A percentile compares a stretch with the other conserved stretches of the same genome.
Evolutionary conservation across 192 early-diverging fungal genomes (phyloP).

Genomic region (Gigaspora rosea): DNA sequence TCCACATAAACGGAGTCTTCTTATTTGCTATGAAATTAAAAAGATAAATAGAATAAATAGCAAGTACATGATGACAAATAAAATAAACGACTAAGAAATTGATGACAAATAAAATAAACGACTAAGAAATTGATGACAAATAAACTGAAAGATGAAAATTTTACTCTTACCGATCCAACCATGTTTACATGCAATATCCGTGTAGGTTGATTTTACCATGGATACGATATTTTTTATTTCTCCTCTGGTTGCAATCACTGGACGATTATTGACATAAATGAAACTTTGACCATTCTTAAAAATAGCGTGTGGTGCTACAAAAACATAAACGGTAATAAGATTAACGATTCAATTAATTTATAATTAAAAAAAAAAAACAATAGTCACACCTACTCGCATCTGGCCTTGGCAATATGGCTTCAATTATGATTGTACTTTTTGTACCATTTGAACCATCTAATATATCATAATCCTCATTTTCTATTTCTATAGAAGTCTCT

Average conservation of each 20-base stretch:
- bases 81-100: not conserved
- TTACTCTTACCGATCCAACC: not conserved
- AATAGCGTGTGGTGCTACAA: slow-evolving; percentile 23
- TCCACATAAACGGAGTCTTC: slow-evolving; percentile 25
- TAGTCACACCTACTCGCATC: slow-evolving; percentile 11
- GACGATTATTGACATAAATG: slow-evolving; percentile 44
- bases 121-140: not conserved
- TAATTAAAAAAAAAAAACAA: no score
- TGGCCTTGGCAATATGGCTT: slow-evolving; percentile 31
- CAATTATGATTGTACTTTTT: slow-evolving; percentile 1
- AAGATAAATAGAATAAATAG: not conserved
- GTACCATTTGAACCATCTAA: not conserved
- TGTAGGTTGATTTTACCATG: slow-evolving; percentile 33
- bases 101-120: not conserved
- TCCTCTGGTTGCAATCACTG: slow-evolving; percentile 35
- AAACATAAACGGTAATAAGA: no score
- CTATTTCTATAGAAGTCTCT: not conserved
- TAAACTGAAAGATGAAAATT: not conserved
- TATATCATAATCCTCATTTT: not conserved
- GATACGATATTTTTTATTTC: slow-evolving; percentile 38
- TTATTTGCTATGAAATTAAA: not conserved
- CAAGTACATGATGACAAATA: not conserved
- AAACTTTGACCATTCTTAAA: slow-evolving; percentile 38
- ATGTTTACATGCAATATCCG: not conserved
- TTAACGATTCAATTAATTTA: no score